Percentiles rank a stretch among this genome's conserved stretches.
phyloP scores from a whole-genome alignment of 2,329 filamentous ascomycete genomes.

The Fusarium bulbicola region DNA sequence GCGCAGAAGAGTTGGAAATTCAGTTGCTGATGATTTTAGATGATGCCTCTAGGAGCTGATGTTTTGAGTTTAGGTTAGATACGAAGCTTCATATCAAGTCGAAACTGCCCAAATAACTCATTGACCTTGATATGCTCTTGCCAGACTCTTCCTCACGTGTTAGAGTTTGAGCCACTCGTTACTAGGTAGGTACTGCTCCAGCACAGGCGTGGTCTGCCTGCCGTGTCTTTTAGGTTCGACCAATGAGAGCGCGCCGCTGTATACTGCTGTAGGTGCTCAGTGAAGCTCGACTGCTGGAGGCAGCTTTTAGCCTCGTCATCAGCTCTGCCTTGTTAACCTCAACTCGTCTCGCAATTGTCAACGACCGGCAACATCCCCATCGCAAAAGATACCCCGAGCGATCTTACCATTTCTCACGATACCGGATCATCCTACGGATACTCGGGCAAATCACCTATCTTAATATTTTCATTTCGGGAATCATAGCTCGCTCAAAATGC shows the following conservation, averaged over 20 bases:
- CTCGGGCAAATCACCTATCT: neutral
- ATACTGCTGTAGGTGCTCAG: conserved; percentile 15
- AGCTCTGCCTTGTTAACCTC: conserved; percentile 48
- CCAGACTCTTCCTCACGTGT: conserved; percentile 41
- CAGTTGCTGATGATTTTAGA: neutral
- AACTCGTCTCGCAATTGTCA: conserved; percentile 22
- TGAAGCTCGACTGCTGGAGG: conserved; percentile 50
- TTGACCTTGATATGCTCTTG: conserved; percentile 26
- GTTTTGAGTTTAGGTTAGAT: neutral
- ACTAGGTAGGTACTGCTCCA: neutral
- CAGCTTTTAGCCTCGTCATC: conserved; percentile 67
- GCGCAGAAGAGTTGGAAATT: conserved; percentile 1
- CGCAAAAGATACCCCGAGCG: conserved; percentile 37
- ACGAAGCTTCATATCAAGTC: neutral
- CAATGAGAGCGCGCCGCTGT: conserved; percentile 39
- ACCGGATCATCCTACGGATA: neutral
- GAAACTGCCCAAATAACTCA: conserved; percentile 2
- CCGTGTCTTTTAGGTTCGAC: conserved; percentile 3
- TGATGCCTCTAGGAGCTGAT: neutral
- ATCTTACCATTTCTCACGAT: conserved; percentile 17
- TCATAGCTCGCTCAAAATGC: conserved; percentile 69
- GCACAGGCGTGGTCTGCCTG: neutral
- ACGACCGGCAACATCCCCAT: conserved; percentile 32
- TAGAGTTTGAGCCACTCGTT: conserved; percentile 26
- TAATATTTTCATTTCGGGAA: conserved; percentile 20